Percentiles rank a stretch among this genome's conserved stretches.
phyloP scores from a whole-genome alignment of 129 eudicot species.

The Arctium lappa region DNA sequence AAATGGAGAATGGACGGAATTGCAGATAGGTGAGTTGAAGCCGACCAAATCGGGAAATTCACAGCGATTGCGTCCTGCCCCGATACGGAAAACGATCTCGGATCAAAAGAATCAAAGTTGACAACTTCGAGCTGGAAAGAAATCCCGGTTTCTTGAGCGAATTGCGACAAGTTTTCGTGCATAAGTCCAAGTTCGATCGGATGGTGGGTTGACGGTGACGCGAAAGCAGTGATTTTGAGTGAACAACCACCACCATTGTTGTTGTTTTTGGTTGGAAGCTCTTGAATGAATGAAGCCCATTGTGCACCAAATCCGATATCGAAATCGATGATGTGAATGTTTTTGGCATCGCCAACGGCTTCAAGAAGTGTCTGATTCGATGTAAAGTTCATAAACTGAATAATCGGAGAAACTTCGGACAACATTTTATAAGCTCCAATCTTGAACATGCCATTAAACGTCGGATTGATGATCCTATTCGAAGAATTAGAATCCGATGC shows the following conservation, averaged over 20 bases:
- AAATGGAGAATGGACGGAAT: conserved; percentile 49
- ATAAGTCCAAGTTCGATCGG: conserved; percentile 53
- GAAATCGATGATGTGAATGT: conserved; percentile 63
- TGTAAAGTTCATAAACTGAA: conserved; percentile 62
- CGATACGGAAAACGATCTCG: conserved; percentile 33
- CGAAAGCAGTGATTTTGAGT: conserved; percentile 60
- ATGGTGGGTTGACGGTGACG: conserved; percentile 69
- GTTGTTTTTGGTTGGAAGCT: conserved; percentile 42
- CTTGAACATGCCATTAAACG: conserved; percentile 53
- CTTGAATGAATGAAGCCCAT: conserved; percentile 75
- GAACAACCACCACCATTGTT: conserved; percentile 32
- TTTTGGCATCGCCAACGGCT: conserved; percentile 46
- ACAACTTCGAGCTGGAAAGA: conserved; percentile 58
- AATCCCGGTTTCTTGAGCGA: conserved; percentile 52
- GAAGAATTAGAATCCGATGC: conserved; percentile 3
- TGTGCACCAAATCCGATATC: conserved; percentile 80
- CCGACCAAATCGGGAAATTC: conserved; percentile 61
- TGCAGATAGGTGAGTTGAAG: conserved; percentile 26
- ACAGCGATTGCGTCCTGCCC: conserved; percentile 48
- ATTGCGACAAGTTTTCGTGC: conserved; percentile 55
- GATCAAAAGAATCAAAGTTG: conserved; percentile 59
- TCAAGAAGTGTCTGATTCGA: conserved; percentile 65
- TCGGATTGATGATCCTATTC: conserved; percentile 20
- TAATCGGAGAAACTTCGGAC: conserved; percentile 60
- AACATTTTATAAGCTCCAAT: conserved; percentile 66